Evolutionary conservation across 1,139 yeast species (phyloP), one percentile per base, ranked within the genome.

Genomic region (Debaryomyces nepalensis): DNA sequence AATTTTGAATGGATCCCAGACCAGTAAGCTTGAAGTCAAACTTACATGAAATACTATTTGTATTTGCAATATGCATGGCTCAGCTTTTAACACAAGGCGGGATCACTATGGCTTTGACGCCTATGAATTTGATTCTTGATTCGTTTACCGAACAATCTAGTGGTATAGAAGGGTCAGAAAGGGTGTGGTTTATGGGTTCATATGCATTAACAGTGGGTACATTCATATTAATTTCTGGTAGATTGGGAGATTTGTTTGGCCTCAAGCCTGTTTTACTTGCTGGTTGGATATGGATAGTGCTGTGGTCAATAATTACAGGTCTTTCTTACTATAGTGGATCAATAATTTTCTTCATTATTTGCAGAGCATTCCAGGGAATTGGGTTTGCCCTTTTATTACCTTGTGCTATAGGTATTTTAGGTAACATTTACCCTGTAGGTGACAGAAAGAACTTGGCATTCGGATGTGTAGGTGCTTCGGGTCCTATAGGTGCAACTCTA

Each of bases 161-260:
- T 8, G 40, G 39, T 2, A 48, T 56, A 12, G 51, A 53, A 10
- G 37, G 53, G n/a, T 51, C 69, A 2, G 53, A 57, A 19, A 57
- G 72, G 46, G 71, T 76, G 2, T 79, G 84, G 84, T 72, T 77
- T 40, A 71, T 77, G 77, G 81, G 82, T 3, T 73, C 82, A 0
- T 78, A 74, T 51, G 80, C 84, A 0, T 57, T 79, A 39, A 76
- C 81, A 0, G 72, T 79, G 10, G 83, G 84, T 10, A 77, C 82
- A 0, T 74, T 77, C 48, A 77, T 78, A 33, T 57, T 78, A 26
- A 63, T 77, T 4, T 70, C 79, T 41, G 82, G 82, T 4, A 68
- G 74, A 44, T 51, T 77, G 33, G 84, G 84, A 21, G 84, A 79
- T 50, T 59, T 78, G 7, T 77, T 72, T 47, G 84, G 84, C 0